Evolutionary conservation across 2,329 filamentous ascomycete genomes (phyloP).

Genomic region (Hypoxylon sp.): DNA sequence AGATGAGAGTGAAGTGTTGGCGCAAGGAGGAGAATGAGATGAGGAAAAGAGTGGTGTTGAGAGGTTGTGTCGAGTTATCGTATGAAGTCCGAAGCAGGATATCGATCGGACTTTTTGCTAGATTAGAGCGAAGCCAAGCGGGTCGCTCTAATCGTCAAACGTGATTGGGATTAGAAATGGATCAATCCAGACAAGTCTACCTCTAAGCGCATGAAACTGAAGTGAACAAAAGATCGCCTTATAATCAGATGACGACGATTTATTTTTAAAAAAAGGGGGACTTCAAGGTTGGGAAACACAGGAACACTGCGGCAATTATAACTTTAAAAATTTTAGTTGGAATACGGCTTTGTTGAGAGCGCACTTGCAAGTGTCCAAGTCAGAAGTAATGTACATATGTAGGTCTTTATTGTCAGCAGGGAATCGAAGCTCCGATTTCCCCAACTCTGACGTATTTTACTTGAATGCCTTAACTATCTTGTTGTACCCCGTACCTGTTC

Average conservation of each 20-base stretch:
- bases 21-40: slow-evolving; percentile 24
- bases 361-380: slow-evolving; percentile 16
- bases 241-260: slow-evolving; percentile 2
- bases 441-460: slow-evolving; percentile 43
- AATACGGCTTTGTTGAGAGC: slow-evolving; percentile 34
- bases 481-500: slow-evolving; percentile 24
- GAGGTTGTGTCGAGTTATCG: slow-evolving; percentile 26
- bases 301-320: slow-evolving; percentile 41
- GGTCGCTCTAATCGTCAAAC: slow-evolving; percentile 41
- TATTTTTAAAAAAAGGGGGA: background rate
- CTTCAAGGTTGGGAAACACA: slow-evolving; percentile 11
- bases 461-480: slow-evolving; percentile 15
- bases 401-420: slow-evolving; percentile 40
- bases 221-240: slow-evolving; percentile 26
- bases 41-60: slow-evolving; percentile 27
- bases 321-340: slow-evolving; percentile 20
- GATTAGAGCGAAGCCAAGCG: slow-evolving; percentile 38
- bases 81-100: slow-evolving; percentile 41
- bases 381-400: slow-evolving; percentile 11
- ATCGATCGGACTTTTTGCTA: slow-evolving; percentile 44
- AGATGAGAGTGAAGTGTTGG: slow-evolving; percentile 18
- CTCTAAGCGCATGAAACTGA: slow-evolving; percentile 28
- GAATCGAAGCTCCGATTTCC: slow-evolving; percentile 39
- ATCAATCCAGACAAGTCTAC: slow-evolving; percentile 34
- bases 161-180: slow-evolving; percentile 41